Evolutionary conservation across 2,329 filamentous ascomycete species (phyloP).

Genomic region (Volutella citrinella): DNA sequence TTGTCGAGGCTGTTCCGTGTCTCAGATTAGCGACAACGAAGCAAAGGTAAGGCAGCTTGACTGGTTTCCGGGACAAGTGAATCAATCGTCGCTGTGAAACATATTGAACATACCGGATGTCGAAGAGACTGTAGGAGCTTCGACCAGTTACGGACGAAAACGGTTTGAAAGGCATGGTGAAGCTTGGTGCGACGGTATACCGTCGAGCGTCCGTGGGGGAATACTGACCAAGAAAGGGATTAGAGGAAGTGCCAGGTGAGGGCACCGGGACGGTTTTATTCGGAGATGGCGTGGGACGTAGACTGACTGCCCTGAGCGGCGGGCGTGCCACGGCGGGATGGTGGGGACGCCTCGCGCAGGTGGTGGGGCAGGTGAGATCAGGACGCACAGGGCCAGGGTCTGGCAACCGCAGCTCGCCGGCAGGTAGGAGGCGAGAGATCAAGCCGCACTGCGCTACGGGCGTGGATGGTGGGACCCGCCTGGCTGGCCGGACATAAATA

Average conservation of each 20-base stretch:
- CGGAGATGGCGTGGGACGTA: too few species aligned
- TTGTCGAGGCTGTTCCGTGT: constrained; percentile 70
- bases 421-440: constrained; percentile 18
- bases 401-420: constrained; percentile 12
- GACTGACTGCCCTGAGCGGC: too few species aligned
- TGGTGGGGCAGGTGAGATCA: constrained; percentile 22
- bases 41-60: too few species aligned
- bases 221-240: constrained; percentile 18
- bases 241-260: constrained; percentile 19
- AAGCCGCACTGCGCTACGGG: constrained; percentile 24
- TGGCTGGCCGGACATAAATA: too few species aligned
- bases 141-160: constrained; percentile 51
- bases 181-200: constrained; percentile 42
- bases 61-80: too few species aligned
- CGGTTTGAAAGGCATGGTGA: constrained; percentile 54
- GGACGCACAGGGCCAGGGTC: constrained; percentile 14
- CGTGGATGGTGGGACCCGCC: constrained; percentile 23
- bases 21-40: too few species aligned
- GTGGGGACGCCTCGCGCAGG: constrained; percentile 14
- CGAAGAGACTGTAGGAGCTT: constrained; percentile 52
- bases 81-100: too few species aligned
- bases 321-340: constrained; percentile 7
- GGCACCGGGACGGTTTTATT: constrained; percentile 25
- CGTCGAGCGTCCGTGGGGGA: constrained; percentile 6
- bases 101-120: constrained; percentile 52